Evolutionary conservation across 192 early-diverging fungal species (phyloP), one percentile per base, ranked within the genome.

Genomic region (Coemansia sp.): DNA sequence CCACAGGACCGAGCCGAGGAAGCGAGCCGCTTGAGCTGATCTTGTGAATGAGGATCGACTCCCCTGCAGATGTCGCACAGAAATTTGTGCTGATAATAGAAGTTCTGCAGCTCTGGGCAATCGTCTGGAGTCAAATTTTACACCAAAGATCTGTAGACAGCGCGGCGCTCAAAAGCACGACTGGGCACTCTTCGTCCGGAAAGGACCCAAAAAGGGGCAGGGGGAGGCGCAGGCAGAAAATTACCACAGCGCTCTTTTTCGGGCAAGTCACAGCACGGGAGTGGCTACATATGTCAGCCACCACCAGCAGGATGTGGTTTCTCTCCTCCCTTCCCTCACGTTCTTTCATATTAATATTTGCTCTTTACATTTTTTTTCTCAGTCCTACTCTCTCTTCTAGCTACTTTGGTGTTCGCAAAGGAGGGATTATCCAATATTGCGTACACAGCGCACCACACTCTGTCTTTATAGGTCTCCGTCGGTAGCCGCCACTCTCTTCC

Each of bases 161-260:
- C 16, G 13, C 18, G 44, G 44, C 44, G 18, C 18, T 18, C 44
- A 46, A 46, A 46, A 46, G 44, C 44, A 46, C 44, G 15, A 46
- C 44, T 46, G 44, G 44, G 44, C 16, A 15, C 15, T 15, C 44
- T 46, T 46, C 44, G 13, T 18, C 57, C 31, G 36, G 12, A 60
- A 34, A 18, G 57, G 57, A 13, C 29, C 27, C 27, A 27, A 27
- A 27, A 27, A 27, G 1, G 27, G 27, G 27, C 27, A 27, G 8
- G 31, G 31, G 13, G 57, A 60, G 57, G 57, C 57, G 57, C 54
- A 55, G 16, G 57, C 57, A 36, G 57, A 24, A 60, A 60, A 60
- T 34, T 34, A 60, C 57, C 54, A 55, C 54, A 31, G 54, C 54
- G 27, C 12, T 3, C 51, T 20, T 22, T 22, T 55, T 55, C 27